Evolutionary conservation across 257 asterid species (phyloP), one percentile per base, ranked within the genome.

Genomic region (Rehmannia glutinosa): DNA sequence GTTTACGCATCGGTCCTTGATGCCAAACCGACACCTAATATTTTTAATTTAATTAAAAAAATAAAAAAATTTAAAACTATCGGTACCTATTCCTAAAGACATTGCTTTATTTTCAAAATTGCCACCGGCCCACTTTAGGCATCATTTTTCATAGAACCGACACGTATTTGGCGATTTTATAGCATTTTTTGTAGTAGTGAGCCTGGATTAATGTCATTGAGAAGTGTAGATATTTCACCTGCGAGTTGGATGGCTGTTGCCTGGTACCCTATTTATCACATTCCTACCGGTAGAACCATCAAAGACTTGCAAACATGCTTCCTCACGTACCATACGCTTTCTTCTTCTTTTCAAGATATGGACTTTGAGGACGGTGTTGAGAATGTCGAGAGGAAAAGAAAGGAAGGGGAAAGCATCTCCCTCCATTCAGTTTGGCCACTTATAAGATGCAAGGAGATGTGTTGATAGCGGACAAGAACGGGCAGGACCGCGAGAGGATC

Each of bases 231-330:
- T 66, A 85, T 91, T 65, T 88, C 96, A 42, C 96, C 97, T 0
- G 96, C 97, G 20, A 86, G 96, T 80, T 91, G 97, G 97, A 83
- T 91, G 91, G 91, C 97, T 0, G 74, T 88, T 53, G 89, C 91
- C 33, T 91, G 97, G 98, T 82, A 92, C 71, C 97, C 97, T 3
- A 89, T 89, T 54, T 92, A 92, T 69, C 87, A 87, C 67, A 86
- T 92, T 70, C 97, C 97, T 1, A 75, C 78, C 4, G 90, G 84
- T 50, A 62, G 87, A 72, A 72, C 80, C 55, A 73, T 74, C 32
- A 82, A 75, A 70, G 95, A 89, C 80, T 72, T 87, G 66, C 78
- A 84, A 36, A 74, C 96, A 16, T 76, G 84, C 80, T 92, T 92
- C 75, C 97, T 92, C 33, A 83, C 97, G 5, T 92, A 85, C 73